Evolutionary conservation across 1,284 basidiomycete genomes (phyloP).

Genomic region (Phellopilus nigrolimitatus): DNA sequence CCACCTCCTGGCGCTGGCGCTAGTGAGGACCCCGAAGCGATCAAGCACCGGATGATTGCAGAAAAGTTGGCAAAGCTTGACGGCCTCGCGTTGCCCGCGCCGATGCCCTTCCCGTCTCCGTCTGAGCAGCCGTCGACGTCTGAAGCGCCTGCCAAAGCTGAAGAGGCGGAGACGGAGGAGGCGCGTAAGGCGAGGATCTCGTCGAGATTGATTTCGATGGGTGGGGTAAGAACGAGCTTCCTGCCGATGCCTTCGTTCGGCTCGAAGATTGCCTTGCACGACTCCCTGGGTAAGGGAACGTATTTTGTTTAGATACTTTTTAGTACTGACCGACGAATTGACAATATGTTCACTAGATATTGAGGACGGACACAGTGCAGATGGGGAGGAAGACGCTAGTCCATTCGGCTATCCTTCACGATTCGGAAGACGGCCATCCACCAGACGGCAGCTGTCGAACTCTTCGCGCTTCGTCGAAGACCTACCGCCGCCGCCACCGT

Average conservation of each 20-base stretch:
- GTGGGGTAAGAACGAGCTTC: conserved; percentile 76
- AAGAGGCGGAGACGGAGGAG: conserved; percentile 47
- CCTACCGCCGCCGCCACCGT: conserved; percentile 39
- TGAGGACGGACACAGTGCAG: background rate
- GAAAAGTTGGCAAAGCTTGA: conserved; percentile 78
- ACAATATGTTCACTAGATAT: background rate
- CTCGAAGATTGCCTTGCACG: background rate
- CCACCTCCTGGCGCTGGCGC: background rate
- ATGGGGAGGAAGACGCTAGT: background rate
- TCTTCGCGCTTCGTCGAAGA: conserved; percentile 16
- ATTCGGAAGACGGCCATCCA: conserved; percentile 30
- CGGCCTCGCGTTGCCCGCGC: conserved; percentile 56
- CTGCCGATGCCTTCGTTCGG: conserved; percentile 39
- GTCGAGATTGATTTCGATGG: conserved; percentile 65
- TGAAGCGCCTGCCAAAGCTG: conserved; percentile 32
- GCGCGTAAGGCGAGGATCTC: conserved; percentile 67
- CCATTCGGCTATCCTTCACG: conserved; percentile 25
- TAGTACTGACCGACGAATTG: background rate
- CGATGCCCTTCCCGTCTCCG: conserved; percentile 19
- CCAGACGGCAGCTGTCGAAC: conserved; percentile 7
- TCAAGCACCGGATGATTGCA: conserved; percentile 59
- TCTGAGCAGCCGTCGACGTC: conserved; percentile 21
- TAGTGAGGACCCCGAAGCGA: conserved; percentile 25
- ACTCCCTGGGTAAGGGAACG: too few relatives aligned
- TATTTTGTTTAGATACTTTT: background rate